These are phyloP conservation scores for Boletus speciosus DNA, from an alignment of 768 basidiomycete species.

Conservation along the genomic window DNA sequence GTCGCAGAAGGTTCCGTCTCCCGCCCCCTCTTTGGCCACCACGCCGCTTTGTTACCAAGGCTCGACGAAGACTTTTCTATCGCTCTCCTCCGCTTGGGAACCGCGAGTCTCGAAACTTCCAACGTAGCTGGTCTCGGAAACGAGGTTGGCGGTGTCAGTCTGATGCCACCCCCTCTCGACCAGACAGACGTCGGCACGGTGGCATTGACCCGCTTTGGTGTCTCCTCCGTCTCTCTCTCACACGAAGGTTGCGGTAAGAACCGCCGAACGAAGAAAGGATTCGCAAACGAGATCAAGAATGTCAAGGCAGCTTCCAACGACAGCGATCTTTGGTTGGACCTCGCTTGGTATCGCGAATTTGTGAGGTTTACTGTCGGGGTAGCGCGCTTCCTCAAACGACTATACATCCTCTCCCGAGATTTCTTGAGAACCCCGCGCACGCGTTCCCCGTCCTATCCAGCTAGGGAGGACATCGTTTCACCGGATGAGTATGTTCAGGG, in stretches of 20 bases:
- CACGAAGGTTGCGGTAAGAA: conserved; percentile 26
- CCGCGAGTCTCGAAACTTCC: conserved; percentile 73
- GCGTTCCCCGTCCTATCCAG: conserved; percentile 2
- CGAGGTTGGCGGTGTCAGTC: conserved; percentile 57
- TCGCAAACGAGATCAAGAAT: conserved; percentile 49
- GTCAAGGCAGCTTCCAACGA: conserved; percentile 36
- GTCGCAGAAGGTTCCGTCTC: conserved; percentile 57
- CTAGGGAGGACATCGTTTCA: conserved; percentile 1
- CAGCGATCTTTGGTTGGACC: conserved; percentile 39
- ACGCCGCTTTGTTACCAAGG: conserved; percentile 43
- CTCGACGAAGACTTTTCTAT: conserved; percentile 74
- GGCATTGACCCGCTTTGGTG: conserved; percentile 40
- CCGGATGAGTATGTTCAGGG: conserved; percentile 5
- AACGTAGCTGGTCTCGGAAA: conserved; percentile 69
- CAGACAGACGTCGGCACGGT: conserved; percentile 32
- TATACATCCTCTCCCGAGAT: conserved; percentile 15
- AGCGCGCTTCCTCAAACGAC: conserved; percentile 25
- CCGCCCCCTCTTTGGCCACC: conserved; percentile 54
- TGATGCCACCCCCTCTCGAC: conserved; percentile 11
- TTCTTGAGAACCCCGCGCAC: conserved; percentile 18
- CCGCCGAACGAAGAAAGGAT: conserved; percentile 33
- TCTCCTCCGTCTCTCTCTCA: conserved; percentile 35
- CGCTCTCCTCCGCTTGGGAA: conserved; percentile 66
- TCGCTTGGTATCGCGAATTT: conserved; percentile 40
- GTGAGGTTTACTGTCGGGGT: conserved; percentile 31